These are phyloP conservation scores for Calycina herbarum DNA, from an alignment of 2,329 filamentous ascomycete genomes.

Conservation along the genomic window DNA sequence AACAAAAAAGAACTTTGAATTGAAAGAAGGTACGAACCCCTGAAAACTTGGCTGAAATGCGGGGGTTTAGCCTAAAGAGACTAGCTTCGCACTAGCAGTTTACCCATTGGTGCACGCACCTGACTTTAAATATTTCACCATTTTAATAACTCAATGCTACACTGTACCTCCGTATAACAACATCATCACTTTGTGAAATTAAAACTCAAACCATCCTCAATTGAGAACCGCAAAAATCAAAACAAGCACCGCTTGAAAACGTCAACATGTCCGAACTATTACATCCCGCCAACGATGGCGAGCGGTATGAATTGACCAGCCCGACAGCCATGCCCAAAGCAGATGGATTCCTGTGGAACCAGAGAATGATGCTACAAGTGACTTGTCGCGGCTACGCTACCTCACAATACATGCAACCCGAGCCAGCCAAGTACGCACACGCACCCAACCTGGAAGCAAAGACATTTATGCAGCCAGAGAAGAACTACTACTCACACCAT, in stretches of 20 bases:
- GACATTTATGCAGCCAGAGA: constrained; percentile 62
- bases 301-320: constrained; percentile 55
- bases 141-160: background rate
- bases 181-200: background rate
- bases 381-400: constrained; percentile 60
- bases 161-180: background rate
- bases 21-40: background rate
- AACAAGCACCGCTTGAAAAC: background rate
- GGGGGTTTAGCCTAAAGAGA: background rate
- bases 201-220: background rate
- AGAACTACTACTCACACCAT: constrained; percentile 59
- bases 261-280: background rate
- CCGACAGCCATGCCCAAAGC: constrained; percentile 58
- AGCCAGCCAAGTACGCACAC: constrained; percentile 60
- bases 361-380: constrained; percentile 61
- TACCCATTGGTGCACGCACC: background rate
- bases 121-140: background rate
- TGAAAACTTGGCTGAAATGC: background rate
- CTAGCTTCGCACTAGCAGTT: background rate
- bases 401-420: constrained; percentile 60
- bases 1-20: background rate
- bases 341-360: constrained; percentile 58
- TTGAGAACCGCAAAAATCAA: background rate
- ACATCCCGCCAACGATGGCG: constrained; percentile 45
- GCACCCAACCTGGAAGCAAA: constrained; percentile 57